These are phyloP conservation scores for Calonectria multiphialidica DNA, from an alignment of 2,329 filamentous ascomycete genomes.

Conservation along the genomic window DNA sequence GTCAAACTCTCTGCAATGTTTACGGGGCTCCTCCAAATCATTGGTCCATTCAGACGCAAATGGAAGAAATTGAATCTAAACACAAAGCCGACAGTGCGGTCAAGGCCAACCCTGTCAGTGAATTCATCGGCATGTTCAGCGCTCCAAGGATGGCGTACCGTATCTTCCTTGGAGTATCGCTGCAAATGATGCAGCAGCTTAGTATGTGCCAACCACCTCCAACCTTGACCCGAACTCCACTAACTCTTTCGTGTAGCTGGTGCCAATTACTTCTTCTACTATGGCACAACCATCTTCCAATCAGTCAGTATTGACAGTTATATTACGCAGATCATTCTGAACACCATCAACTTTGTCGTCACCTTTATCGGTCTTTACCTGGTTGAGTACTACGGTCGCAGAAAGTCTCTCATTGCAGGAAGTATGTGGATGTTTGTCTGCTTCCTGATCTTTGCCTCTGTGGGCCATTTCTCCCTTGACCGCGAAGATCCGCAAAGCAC, in stretches of 20 bases:
- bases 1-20: slow-evolving; percentile 60
- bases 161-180: slow-evolving; percentile 67
- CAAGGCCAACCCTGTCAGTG: slow-evolving; percentile 55
- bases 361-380: slow-evolving; percentile 78
- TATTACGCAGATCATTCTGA: slow-evolving; percentile 76
- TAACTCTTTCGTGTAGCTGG: slow-evolving; percentile 52
- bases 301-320: slow-evolving; percentile 68
- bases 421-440: slow-evolving; percentile 71
- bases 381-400: slow-evolving; percentile 76
- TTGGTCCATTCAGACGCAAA: slow-evolving; percentile 59
- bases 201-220: slow-evolving; percentile 44
- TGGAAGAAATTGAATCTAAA: slow-evolving; percentile 67
- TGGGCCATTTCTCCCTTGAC: slow-evolving; percentile 63
- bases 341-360: slow-evolving; percentile 74
- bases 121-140: slow-evolving; percentile 71
- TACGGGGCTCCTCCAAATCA: slow-evolving; percentile 59
- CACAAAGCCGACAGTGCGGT: slow-evolving; percentile 59
- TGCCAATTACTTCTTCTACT: slow-evolving; percentile 77
- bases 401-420: slow-evolving; percentile 72
- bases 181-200: slow-evolving; percentile 77
- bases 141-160: slow-evolving; percentile 74
- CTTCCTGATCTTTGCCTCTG: slow-evolving; percentile 69
- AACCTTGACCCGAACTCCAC: background rate
- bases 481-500: slow-evolving; percentile 49
- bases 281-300: slow-evolving; percentile 65